Conservation (phyloP, 345 rosid species). For the Bruguiera gymnorhiza region DNA sequence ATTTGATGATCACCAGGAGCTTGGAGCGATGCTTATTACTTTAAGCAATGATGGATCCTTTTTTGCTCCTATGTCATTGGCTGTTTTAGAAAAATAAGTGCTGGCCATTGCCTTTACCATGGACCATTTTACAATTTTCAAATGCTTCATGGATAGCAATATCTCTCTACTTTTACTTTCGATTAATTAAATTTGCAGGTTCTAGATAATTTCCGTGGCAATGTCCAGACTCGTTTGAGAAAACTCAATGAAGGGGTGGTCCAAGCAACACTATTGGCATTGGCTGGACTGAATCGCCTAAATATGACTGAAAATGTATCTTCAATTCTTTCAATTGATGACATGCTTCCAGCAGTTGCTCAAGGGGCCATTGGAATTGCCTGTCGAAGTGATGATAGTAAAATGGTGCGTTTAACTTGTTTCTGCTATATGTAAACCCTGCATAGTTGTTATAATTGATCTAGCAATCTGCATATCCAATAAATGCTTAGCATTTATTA, state of each 20-base stretch:
- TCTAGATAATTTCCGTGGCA: conserved; percentile 84
- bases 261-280: conserved; percentile 83
- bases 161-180: conserved; percentile 15
- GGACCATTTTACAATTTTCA: not conserved
- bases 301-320: conserved; percentile 87
- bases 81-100: no score
- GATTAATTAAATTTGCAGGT: conserved; percentile 49
- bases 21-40: no score
- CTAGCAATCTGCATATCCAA: conserved; percentile 1
- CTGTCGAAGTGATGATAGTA: conserved; percentile 72
- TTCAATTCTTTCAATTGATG: conserved; percentile 65
- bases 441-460: not conserved
- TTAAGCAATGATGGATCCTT: no score
- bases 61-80: no score
- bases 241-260: conserved; percentile 86
- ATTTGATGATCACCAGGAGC: no score
- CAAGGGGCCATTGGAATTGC: conserved; percentile 99
- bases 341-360: conserved; percentile 99
- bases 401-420: conserved; percentile 54
- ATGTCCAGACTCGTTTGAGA: conserved; percentile 87
- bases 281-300: conserved; percentile 93
- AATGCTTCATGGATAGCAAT: not conserved
- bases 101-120: not conserved
- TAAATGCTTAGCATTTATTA: not conserved
- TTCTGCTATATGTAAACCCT: not conserved